These are phyloP conservation scores for Salix brachista DNA, from an alignment of 345 rosid genomes.

Conservation along the genomic window DNA sequence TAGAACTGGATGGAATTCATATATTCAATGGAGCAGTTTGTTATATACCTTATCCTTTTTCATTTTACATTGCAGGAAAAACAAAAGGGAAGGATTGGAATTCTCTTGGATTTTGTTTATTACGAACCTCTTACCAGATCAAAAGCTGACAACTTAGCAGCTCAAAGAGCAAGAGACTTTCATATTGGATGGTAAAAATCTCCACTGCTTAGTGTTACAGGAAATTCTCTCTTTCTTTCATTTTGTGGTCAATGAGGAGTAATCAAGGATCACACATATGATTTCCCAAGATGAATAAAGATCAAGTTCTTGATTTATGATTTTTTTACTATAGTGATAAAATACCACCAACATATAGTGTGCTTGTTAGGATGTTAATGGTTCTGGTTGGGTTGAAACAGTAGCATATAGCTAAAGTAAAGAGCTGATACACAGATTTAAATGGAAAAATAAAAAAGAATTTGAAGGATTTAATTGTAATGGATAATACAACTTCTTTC, in stretches of 20 bases:
- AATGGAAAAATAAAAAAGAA: background rate
- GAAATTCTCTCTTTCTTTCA: background rate
- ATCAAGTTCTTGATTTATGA: background rate
- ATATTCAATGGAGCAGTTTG: background rate
- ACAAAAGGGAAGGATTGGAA: conserved; percentile 89
- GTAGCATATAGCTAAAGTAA: background rate
- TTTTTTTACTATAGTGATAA: background rate
- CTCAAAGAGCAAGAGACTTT: conserved; percentile 95
- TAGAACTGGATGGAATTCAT: background rate
- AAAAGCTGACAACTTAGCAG: conserved; percentile 78
- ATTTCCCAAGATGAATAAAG: background rate
- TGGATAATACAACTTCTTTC: too few relatives aligned
- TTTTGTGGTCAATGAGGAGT: background rate
- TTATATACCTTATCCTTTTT: background rate
- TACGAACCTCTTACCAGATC: conserved; percentile 90
- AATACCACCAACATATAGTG: background rate
- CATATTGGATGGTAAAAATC: conserved; percentile 79
- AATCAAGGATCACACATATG: background rate
- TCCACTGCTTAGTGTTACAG: background rate
- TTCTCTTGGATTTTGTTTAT: conserved; percentile 89
- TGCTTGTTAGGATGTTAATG: background rate
- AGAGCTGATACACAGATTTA: background rate
- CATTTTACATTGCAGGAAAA: conserved; percentile 34
- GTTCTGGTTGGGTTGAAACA: background rate
- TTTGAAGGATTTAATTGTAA: too few relatives aligned